A percentile compares a stretch with the other conserved stretches of the same genome.
Conservation (phyloP, 352 stramenopile genomes). For the Pythium scleroteichum region DNA sequence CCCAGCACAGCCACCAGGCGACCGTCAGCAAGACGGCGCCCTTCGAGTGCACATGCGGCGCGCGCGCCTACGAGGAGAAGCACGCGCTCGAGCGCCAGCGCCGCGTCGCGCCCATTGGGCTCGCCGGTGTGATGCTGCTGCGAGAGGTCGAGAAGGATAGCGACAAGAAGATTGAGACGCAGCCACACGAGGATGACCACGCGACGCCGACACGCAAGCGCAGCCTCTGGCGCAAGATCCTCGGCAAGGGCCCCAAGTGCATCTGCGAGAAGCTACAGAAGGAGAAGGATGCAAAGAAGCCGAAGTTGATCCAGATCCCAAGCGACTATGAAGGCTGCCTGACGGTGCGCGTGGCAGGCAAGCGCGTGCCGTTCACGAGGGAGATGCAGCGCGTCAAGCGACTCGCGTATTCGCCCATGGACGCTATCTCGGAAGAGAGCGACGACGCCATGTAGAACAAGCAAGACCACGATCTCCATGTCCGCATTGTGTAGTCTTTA, state of each 20-base stretch:
- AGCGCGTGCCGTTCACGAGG: constrained; percentile 51
- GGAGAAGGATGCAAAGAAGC: constrained; percentile 1
- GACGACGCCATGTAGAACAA: constrained; percentile 27
- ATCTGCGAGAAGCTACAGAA: constrained; percentile 33
- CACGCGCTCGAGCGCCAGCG: neutral
- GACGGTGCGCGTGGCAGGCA: constrained; percentile 46
- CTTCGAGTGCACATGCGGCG: constrained; percentile 35
- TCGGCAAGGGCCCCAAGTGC: constrained; percentile 60
- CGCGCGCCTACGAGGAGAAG: constrained; percentile 33
- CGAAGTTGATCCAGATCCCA: constrained; percentile 40
- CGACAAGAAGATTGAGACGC: constrained; percentile 8
- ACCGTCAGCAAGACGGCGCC: neutral
- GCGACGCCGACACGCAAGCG: constrained; percentile 30
- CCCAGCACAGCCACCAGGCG: neutral
- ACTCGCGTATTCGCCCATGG: constrained; percentile 43
- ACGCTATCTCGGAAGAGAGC: constrained; percentile 42
- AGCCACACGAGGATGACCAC: constrained; percentile 16
- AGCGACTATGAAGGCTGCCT: constrained; percentile 46
- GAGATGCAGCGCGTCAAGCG: constrained; percentile 51
- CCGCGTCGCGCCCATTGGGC: constrained; percentile 12
- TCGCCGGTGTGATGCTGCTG: constrained; percentile 12
- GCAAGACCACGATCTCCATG: too few relatives aligned
- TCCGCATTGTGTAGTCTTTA: neutral
- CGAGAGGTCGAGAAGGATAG: constrained; percentile 10
- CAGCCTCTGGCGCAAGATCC: constrained; percentile 56